A percentile compares a stretch with the other conserved stretches of the same genome.
Evolutionary conservation across 1,139 yeast species (phyloP).

Genomic region (Candida sanyaensis): DNA sequence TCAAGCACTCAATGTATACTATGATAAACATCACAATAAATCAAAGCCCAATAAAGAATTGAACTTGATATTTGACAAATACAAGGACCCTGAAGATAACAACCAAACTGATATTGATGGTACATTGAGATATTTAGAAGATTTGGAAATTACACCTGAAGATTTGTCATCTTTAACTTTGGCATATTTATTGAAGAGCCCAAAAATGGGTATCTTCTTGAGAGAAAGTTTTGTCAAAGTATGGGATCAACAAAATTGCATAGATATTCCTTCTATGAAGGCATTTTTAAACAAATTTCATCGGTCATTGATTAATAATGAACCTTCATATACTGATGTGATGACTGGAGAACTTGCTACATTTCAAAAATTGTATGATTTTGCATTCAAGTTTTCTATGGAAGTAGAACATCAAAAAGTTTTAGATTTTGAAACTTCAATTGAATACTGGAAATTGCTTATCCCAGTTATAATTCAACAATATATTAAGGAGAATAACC

Average conservation of each 20-base stretch:
- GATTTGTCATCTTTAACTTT: conserved; percentile 69
- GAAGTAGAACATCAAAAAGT: conserved; percentile 59
- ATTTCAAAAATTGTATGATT: conserved; percentile 63
- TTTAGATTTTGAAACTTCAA: conserved; percentile 64
- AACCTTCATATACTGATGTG: conserved; percentile 8
- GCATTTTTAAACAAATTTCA: conserved; percentile 35
- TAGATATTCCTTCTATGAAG: conserved; percentile 52
- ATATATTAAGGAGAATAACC: conserved; percentile 7
- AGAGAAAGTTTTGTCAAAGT: conserved; percentile 50
- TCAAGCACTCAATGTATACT: conserved; percentile 32
- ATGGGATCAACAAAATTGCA: conserved; percentile 50
- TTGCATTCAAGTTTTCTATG: conserved; percentile 66
- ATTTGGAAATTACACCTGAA: conserved; percentile 70
- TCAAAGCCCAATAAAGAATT: conserved; percentile 15
- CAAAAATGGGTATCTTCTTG: conserved; percentile 63
- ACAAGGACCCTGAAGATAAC: conserved; percentile 27
- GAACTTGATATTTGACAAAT: conserved; percentile 27
- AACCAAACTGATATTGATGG: conserved; percentile 68
- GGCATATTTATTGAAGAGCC: conserved; percentile 67
- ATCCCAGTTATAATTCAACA: conserved; percentile 32
- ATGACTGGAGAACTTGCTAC: conserved; percentile 22
- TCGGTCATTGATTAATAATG: conserved; percentile 30
- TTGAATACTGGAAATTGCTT: conserved; percentile 77
- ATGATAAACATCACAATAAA: conserved; percentile 15
- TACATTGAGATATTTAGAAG: conserved; percentile 65